Base-by-base conservation (phyloP, 2,329 filamentous ascomycete species). In the Diaporthe citri region DNA sequence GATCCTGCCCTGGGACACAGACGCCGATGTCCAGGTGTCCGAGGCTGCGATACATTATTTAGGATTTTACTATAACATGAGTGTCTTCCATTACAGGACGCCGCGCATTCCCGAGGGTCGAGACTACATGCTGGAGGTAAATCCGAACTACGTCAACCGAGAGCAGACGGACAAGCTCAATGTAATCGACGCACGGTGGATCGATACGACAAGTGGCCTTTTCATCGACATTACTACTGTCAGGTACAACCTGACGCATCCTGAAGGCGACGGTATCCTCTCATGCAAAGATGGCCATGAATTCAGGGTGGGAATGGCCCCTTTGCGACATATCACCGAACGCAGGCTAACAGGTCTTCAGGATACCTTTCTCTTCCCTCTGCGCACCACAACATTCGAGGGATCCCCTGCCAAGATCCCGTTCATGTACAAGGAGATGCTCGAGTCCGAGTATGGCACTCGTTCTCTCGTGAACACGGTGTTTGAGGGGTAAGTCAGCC, bases 1-100 rank as follows among this genome's bases (percentile, higher is more conserved):
- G 81, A 88, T 93, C 77, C 89, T 95, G 82, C 93, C 93, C 0
- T 95, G 93, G 93, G 93, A 95, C 81, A 91, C 91, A 82, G 93
- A 95, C 81, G 87, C 95, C 60, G 93, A 96, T 82, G 93, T 94
- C 3, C 93, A 95, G 82, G 90, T 96, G 36, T 90, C 90, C 9
- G 90, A 90, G 75, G 84, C 88, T 34, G 94, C 93, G 59, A 88
- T 96, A 73, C 85, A 87, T 72, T 91, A 90, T 79, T 87, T 96
- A 13, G 93, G 90, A 17, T 86, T 91, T 66, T 88, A 92, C 74
- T 89, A 92, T 84, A 96, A 96, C 84, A 87, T 87, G 86, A 85
- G 85, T 36, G 82, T 85, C 36, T 86, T 86, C 79, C 85, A 85
- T 77, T 86, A 84, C 78, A 81, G 85, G 76, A 85, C 85, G 34